Base-by-base conservation (phyloP, 225 moss, liverwort and hornwort species). In the Asterella californica region DNA sequence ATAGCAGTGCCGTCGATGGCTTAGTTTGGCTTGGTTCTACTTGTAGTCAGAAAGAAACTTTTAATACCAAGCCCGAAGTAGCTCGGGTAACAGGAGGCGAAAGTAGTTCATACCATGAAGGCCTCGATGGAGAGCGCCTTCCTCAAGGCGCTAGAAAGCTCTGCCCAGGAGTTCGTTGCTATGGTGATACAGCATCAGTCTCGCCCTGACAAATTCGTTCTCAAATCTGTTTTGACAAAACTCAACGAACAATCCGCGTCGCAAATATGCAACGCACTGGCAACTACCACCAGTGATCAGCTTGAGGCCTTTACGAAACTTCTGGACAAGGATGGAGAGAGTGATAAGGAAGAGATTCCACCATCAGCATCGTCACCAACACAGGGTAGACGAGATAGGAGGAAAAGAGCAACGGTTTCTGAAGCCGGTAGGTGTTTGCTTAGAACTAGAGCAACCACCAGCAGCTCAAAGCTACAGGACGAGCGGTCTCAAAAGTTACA, bases 251-350 rank as follows among this genome's bases (percentile, higher is more conserved):
- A 81, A 27, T 70, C 79, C 1, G 85, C 78, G 69, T 78, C 78
- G 52, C 52, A 79, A 70, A 82, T 90, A 54, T 84, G 85, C 72
- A 88, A 88, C 25, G 84, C 78, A 0, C 85, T 90, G 29, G 74
- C 82, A 10, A 80, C 65, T 67, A 84, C 76, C 29, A 87, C 85
- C 34, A 61, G 71, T 63, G 42, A 75, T 15, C 77, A 83, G 53
- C 78, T 87, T 52, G 81, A 78, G 30, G 64, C 59, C 4, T 90
- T 80, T 42, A 46, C 29, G 45, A 78, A 80, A 24, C 78, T 85
- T 30, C 54, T 48, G 61, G 74, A 85, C 36, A 69, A 78, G 60
- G 76, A 72, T 6, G 79, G 82, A 0, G 53, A 59, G 36, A 47
- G 37, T 34, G 17, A 48, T 50, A 15, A 61, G 8, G 74, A 65